phyloP scores from a whole-genome alignment of 1,139 yeast genomes.

The Hansenula sp. region DNA sequence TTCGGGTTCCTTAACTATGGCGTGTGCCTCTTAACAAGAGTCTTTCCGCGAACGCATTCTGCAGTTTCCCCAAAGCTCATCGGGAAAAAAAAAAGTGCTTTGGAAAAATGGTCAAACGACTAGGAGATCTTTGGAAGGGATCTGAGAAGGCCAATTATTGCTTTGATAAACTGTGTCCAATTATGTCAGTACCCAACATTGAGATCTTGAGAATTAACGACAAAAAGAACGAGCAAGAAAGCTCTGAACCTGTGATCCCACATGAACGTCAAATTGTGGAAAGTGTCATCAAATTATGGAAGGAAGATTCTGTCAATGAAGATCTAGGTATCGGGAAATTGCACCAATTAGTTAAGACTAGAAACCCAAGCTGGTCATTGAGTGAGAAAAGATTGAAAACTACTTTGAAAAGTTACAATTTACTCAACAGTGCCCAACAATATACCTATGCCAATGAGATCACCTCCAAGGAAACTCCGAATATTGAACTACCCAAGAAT shows the following conservation, averaged over 20 bases:
- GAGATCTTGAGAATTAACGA: constrained; percentile 30
- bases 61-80: neutral
- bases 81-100: neutral
- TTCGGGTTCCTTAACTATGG: too few relatives aligned
- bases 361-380: constrained; percentile 59
- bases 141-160: too few relatives aligned
- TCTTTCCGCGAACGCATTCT: neutral
- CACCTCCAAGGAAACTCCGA: constrained; percentile 49
- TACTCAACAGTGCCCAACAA: constrained; percentile 32
- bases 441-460: constrained; percentile 52
- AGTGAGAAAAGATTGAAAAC: constrained; percentile 55
- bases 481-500: constrained; percentile 43
- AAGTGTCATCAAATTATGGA: constrained; percentile 63
- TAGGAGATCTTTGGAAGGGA: too few relatives aligned
- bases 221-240: constrained; percentile 15
- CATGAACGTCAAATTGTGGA: constrained; percentile 63
- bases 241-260: constrained; percentile 42
- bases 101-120: neutral
- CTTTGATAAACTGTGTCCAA: neutral
- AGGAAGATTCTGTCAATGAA: constrained; percentile 62
- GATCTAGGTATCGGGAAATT: constrained; percentile 52
- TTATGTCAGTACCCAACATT: constrained; percentile 17
- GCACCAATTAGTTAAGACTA: constrained; percentile 44
- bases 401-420: constrained; percentile 51
- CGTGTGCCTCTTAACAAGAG: neutral